Percentiles rank a stretch among this genome's conserved stretches.
Evolutionary conservation across 495 filamentous ascomycete genomes (phyloP).

Genomic region (Mytilinidion resinicola): DNA sequence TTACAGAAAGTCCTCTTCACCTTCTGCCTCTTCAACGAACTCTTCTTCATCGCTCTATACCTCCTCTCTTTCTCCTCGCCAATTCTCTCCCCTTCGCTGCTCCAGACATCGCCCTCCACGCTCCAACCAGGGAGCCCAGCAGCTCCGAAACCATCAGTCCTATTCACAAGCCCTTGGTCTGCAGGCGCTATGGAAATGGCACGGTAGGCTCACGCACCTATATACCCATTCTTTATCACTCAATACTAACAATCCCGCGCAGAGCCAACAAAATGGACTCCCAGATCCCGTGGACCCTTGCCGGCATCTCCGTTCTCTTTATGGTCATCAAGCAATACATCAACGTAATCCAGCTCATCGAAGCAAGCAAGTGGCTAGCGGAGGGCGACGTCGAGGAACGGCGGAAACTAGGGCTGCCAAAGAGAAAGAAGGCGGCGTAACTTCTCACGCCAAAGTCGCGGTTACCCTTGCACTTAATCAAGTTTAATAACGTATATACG

Average conservation of each 20-base stretch:
- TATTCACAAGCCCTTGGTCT: constrained; percentile 80
- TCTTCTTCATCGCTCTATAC: constrained; percentile 97
- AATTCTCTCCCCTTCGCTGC: constrained; percentile 72
- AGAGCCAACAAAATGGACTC: constrained; percentile 86
- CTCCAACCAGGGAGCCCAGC: constrained; percentile 61
- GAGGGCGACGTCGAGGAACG: constrained; percentile 69
- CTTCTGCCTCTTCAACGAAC: constrained; percentile 84
- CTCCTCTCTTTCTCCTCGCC: constrained; percentile 94
- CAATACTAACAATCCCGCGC: background rate
- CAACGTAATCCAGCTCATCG: constrained; percentile 89
- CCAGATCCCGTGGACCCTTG: constrained; percentile 79
- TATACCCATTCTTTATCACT: too few species aligned
- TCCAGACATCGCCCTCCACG: constrained; percentile 47
- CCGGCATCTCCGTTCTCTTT: constrained; percentile 70
- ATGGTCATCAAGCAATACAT: constrained; percentile 90
- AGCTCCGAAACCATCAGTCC: constrained; percentile 54
- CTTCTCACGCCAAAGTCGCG: background rate
- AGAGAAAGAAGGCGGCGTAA: constrained; percentile 15
- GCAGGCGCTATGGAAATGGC: constrained; percentile 88
- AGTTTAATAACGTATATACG: too few species aligned
- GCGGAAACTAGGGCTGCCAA: constrained; percentile 44
- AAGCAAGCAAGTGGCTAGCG: constrained; percentile 86
- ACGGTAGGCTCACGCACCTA: constrained; percentile 33
- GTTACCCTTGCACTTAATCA: background rate
- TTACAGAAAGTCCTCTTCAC: constrained; percentile 80